Conservation (phyloP, 805 yeast species). For the Barnettozyma pratensis region DNA sequence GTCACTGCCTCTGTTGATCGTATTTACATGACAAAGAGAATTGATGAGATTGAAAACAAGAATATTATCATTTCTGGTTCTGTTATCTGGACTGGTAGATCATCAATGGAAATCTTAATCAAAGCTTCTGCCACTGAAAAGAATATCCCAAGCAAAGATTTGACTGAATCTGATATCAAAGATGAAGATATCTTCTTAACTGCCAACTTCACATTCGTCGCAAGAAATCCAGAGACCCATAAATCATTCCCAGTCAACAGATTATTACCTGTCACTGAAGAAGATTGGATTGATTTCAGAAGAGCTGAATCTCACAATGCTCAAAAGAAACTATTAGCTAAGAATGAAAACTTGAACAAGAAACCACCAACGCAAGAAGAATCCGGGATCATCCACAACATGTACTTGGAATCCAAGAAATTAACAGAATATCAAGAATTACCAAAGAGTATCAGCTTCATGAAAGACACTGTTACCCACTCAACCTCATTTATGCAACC, state of each 20-base stretch:
- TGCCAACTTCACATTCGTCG: slow-evolving; percentile 93
- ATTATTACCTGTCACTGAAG: slow-evolving; percentile 66
- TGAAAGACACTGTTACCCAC: slow-evolving; percentile 65
- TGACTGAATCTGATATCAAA: slow-evolving; percentile 53
- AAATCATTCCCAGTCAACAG: slow-evolving; percentile 82
- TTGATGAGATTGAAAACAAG: slow-evolving; percentile 69
- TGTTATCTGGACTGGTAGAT: slow-evolving; percentile 91
- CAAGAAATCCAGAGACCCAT: slow-evolving; percentile 91
- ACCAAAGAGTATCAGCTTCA: slow-evolving; percentile 52
- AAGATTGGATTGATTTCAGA: slow-evolving; percentile 78
- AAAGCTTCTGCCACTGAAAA: slow-evolving; percentile 72
- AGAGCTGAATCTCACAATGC: slow-evolving; percentile 89
- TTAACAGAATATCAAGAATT: slow-evolving; percentile 28
- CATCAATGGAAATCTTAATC: slow-evolving; percentile 93
- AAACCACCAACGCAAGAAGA: slow-evolving; percentile 78
- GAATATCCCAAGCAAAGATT: slow-evolving; percentile 43
- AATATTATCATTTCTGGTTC: slow-evolving; percentile 85
- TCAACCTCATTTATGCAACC: slow-evolving; percentile 94
- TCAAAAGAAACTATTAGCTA: slow-evolving; percentile 75
- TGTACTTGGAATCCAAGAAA: slow-evolving; percentile 57
- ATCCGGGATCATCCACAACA: slow-evolving; percentile 64
- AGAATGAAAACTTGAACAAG: slow-evolving; percentile 49
- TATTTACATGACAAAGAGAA: slow-evolving; percentile 77
- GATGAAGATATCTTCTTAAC: slow-evolving; percentile 71
- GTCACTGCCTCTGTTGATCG: slow-evolving; percentile 95